Evolutionary conservation across 139 green algal genomes (phyloP).

Genomic region (Raphidocelis subcapitata): DNA sequence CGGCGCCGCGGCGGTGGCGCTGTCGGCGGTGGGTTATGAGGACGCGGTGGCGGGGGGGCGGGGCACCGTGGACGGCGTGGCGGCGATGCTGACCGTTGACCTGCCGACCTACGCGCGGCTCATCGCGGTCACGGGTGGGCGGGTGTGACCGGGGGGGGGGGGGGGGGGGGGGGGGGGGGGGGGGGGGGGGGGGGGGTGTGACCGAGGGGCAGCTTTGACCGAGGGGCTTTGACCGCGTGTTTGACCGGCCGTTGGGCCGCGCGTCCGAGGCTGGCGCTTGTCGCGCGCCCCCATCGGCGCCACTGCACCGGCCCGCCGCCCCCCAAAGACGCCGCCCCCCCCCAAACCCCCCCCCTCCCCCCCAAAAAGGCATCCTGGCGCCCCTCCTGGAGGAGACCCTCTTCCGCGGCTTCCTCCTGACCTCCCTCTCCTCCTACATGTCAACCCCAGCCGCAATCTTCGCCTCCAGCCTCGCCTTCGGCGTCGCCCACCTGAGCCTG

Average conservation of each 20-base stretch:
- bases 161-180: no score
- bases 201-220: no score
- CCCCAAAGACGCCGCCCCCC: no score
- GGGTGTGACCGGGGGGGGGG: neutral
- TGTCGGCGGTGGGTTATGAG: constrained; percentile 50
- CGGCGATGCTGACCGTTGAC: constrained; percentile 68
- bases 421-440: constrained; percentile 74
- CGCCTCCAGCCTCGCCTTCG: constrained; percentile 67
- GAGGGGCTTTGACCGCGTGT: no score
- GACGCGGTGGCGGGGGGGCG: constrained; percentile 19
- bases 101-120: constrained; percentile 60
- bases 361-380: constrained; percentile 71
- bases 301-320: no score
- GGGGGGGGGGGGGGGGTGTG: no score
- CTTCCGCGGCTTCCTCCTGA: constrained; percentile 90
- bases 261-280: no score
- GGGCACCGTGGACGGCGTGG: constrained; percentile 78
- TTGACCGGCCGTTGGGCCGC: no score
- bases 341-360: no score
- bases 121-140: constrained; percentile 40
- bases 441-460: constrained; percentile 64
- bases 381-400: constrained; percentile 86
- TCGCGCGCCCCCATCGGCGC: no score
- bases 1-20: constrained; percentile 31
- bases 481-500: constrained; percentile 67